phyloP scores from a whole-genome alignment of 2,329 filamentous ascomycete genomes.

The Chrysoporthe puriensis region DNA sequence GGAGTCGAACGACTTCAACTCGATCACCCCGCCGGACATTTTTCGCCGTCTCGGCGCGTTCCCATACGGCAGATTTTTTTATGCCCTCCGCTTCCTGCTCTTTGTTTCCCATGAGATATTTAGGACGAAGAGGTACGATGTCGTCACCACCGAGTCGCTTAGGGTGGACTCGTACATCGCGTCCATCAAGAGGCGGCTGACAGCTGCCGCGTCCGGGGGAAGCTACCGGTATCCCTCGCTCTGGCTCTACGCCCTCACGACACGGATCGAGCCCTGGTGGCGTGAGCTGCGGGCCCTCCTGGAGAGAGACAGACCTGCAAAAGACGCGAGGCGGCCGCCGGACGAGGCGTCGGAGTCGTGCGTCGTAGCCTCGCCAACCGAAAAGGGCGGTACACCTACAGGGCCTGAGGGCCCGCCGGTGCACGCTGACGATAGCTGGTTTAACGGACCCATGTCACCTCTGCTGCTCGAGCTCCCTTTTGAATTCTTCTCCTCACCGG shows the following conservation, averaged over 20 bases:
- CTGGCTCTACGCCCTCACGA: conserved; percentile 24
- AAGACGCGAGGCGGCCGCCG: neutral
- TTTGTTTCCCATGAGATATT: conserved; percentile 23
- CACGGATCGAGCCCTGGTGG: conserved; percentile 26
- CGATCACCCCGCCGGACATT: conserved; percentile 5
- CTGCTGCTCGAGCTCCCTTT: neutral
- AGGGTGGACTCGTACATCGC: conserved; percentile 19
- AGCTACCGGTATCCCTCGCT: conserved; percentile 22
- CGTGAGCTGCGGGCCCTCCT: conserved; percentile 10
- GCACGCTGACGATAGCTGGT: neutral
- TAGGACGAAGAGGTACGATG: conserved; percentile 16
- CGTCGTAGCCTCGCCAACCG: neutral
- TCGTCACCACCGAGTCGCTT: conserved; percentile 20
- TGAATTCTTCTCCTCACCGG: conserved; percentile 17
- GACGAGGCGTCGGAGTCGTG: neutral
- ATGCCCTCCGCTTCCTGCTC: conserved; percentile 25
- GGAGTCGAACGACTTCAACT: conserved; percentile 8
- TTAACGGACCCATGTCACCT: neutral
- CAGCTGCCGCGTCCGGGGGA: conserved; percentile 5
- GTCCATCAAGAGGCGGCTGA: conserved; percentile 12
- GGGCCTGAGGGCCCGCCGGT: neutral
- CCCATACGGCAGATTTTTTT: conserved; percentile 21
- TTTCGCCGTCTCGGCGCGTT: conserved; percentile 21
- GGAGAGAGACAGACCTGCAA: conserved; percentile 13
- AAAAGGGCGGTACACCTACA: neutral